Conservation (phyloP, 352 stramenopile genomes). For the Phytophthora pinifolia region DNA sequence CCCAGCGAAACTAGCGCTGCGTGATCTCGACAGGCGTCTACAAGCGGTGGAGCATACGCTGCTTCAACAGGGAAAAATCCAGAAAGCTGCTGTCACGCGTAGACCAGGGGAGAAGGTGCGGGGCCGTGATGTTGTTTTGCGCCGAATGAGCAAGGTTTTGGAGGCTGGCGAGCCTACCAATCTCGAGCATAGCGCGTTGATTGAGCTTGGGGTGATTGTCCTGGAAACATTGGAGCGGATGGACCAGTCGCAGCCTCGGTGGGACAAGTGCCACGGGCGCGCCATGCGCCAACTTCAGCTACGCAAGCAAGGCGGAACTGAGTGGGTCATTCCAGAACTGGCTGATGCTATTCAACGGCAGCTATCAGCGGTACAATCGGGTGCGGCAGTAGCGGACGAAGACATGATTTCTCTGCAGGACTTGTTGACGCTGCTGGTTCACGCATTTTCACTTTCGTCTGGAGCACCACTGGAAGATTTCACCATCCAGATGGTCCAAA, state of each 20-base stretch:
- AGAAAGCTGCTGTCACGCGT: slow-evolving; percentile 40
- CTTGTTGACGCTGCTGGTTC: slow-evolving; percentile 56
- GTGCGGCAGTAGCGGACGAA: slow-evolving; percentile 10
- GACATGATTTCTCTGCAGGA: slow-evolving; percentile 39
- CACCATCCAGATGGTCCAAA: slow-evolving; percentile 65
- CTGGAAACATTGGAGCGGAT: slow-evolving; percentile 79
- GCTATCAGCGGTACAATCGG: slow-evolving; percentile 21
- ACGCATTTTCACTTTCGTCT: slow-evolving; percentile 63
- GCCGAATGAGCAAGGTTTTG: slow-evolving; percentile 66
- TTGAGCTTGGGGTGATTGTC: slow-evolving; percentile 74
- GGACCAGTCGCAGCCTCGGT: slow-evolving; percentile 44
- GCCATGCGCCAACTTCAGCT: slow-evolving; percentile 53
- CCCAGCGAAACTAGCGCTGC: slow-evolving; percentile 65
- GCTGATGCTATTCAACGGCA: slow-evolving; percentile 64
- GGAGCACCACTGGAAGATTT: slow-evolving; percentile 57
- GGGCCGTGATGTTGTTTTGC: slow-evolving; percentile 71
- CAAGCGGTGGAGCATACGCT: slow-evolving; percentile 60
- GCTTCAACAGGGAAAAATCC: slow-evolving; percentile 49
- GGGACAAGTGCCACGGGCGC: slow-evolving; percentile 57
- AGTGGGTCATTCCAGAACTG: slow-evolving; percentile 77
- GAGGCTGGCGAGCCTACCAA: slow-evolving; percentile 62
- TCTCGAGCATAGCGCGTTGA: slow-evolving; percentile 51
- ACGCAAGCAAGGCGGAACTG: slow-evolving; percentile 38
- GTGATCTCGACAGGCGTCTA: slow-evolving; percentile 68
- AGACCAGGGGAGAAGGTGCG: slow-evolving; percentile 56